These are phyloP conservation scores for Canavalia gladiata DNA, from an alignment of 306 rosid genomes.

Conservation along the genomic window DNA sequence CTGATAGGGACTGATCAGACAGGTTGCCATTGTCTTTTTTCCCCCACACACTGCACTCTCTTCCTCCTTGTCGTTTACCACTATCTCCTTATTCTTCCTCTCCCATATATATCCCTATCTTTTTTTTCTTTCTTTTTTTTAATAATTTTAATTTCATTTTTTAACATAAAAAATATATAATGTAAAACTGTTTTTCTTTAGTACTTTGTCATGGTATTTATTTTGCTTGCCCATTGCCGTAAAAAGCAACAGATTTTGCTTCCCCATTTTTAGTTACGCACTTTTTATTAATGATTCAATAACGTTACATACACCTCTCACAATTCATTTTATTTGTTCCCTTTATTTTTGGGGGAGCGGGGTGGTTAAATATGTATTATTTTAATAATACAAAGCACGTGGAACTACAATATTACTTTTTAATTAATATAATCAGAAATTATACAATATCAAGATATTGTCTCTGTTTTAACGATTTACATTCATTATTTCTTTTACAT, in stretches of 20 bases:
- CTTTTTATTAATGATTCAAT: not conserved
- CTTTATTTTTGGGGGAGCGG: too few species aligned
- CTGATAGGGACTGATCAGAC: constrained; percentile 55
- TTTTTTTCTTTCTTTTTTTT: not conserved
- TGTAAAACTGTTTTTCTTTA: not conserved
- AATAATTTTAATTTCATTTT: not conserved
- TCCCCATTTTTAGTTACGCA: not conserved
- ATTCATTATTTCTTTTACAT: too few species aligned
- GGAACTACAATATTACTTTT: too few species aligned
- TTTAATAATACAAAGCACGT: too few species aligned
- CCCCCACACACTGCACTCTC: constrained; percentile 6
- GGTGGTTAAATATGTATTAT: too few species aligned
- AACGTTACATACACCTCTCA: not conserved
- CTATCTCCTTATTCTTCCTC: constrained; percentile 24
- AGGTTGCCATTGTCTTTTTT: constrained; percentile 49
- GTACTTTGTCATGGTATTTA: not conserved
- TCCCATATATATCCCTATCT: constrained; percentile 5
- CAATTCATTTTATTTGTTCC: too few species aligned
- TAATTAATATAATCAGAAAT: too few species aligned
- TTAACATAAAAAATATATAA: not conserved
- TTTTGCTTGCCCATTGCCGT: too few species aligned
- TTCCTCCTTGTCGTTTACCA: constrained; percentile 45
- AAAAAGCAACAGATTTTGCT: not conserved
- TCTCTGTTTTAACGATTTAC: too few species aligned
- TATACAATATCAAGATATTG: too few species aligned